phyloP scores from a whole-genome alignment of 1,284 basidiomycete species.

The Crepidotus sp. region DNA sequence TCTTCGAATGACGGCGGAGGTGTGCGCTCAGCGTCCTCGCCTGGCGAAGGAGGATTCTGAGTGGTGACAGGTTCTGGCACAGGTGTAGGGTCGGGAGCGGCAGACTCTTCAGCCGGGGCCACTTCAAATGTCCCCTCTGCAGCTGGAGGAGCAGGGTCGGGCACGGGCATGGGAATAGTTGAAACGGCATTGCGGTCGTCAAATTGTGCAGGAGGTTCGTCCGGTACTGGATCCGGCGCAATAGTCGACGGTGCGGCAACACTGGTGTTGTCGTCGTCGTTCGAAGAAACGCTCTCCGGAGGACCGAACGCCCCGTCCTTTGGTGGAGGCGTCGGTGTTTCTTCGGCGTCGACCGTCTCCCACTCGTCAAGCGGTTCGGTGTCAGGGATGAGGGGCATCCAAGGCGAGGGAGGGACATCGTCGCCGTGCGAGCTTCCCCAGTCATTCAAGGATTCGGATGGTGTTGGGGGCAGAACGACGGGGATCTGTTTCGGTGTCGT shows the following conservation, averaged over 20 bases:
- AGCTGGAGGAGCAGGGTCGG: not conserved
- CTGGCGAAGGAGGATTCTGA: not conserved
- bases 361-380: constrained; percentile 15
- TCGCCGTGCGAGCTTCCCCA: constrained; percentile 7
- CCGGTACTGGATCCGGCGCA: constrained; percentile 1
- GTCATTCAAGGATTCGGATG: constrained; percentile 14
- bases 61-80: not conserved
- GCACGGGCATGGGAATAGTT: not conserved
- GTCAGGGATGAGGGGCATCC: constrained; percentile 16
- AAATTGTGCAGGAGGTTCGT: not conserved
- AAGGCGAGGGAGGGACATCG: constrained; percentile 14
- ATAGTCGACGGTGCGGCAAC: constrained; percentile 12
- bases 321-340: not conserved
- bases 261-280: constrained; percentile 7
- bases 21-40: not conserved
- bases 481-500: constrained; percentile 12
- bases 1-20: constrained; percentile 14
- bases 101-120: not conserved
- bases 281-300: not conserved
- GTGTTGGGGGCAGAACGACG: constrained; percentile 15
- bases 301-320: not conserved
- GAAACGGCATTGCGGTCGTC: not conserved
- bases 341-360: constrained; percentile 14
- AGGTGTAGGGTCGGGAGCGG: not conserved
- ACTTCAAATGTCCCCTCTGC: not conserved